phyloP scores from a whole-genome alignment of 805 yeast species.

The Ogataea methylovora region DNA sequence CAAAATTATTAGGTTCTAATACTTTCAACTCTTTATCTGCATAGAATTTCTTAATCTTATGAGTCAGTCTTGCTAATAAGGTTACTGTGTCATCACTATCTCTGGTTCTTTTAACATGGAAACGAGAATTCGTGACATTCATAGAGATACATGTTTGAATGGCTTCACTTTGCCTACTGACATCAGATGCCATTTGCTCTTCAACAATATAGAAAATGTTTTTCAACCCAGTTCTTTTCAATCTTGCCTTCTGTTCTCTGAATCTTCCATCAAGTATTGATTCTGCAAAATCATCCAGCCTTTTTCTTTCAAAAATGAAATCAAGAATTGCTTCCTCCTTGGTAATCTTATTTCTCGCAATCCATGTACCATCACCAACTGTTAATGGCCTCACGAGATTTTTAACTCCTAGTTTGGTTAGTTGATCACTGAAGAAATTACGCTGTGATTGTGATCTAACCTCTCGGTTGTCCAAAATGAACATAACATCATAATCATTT shows the following conservation, averaged over 20 bases:
- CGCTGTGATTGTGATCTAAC: constrained; percentile 62
- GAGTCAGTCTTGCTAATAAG: constrained; percentile 45
- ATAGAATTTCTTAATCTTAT: constrained; percentile 33
- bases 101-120: constrained; percentile 60
- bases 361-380: constrained; percentile 87
- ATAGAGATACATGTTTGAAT: constrained; percentile 71
- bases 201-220: constrained; percentile 76
- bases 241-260: constrained; percentile 75
- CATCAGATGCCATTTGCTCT: constrained; percentile 46
- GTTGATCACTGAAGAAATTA: constrained; percentile 54
- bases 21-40: constrained; percentile 34
- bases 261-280: constrained; percentile 88
- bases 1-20: constrained; percentile 41
- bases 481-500: constrained; percentile 48
- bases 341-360: constrained; percentile 58
- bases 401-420: constrained; percentile 40
- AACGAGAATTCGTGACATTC: constrained; percentile 57
- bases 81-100: constrained; percentile 69
- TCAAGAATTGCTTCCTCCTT: constrained; percentile 64
- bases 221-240: constrained; percentile 59
- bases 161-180: constrained; percentile 48
- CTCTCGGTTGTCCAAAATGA: constrained; percentile 79
- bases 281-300: constrained; percentile 75
- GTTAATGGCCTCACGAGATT: constrained; percentile 53
- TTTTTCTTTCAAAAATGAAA: constrained; percentile 82